Base-by-base conservation (phyloP, 495 filamentous ascomycete genomes). In the Hypoxylon cercidicola region DNA sequence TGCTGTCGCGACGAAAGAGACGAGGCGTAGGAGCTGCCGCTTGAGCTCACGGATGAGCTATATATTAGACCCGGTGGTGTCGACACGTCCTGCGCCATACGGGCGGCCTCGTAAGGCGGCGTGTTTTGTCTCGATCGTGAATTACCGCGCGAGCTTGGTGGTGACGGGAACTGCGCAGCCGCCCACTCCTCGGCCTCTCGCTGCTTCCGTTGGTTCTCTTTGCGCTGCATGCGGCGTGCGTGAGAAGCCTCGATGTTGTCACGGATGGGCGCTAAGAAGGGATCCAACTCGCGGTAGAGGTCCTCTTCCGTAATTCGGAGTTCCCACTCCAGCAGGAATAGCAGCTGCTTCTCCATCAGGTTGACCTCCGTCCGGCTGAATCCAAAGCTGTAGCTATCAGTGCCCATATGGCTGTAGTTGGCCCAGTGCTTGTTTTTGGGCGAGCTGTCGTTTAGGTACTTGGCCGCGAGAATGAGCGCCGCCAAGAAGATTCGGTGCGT, bases 371-470 rank as follows among this genome's bases (percentile, higher is more conserved):
- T 93, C 44, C 93, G 81, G 46, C 88, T 93, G 83, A 98, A 99
- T 62, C 93, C 90, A 74, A 98, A 99, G 55, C 80, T 86, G 45
- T 91, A 90, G 73, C 79, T 90, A 46, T 88, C 89, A 16, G 62
- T 70, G 39, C 59, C 61, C 66, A 88, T 86, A 57, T 95, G 88
- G 50, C 90, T 94, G 82, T 98, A 99, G 59, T 85, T 87, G 23
- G 95, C 93, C 95, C 95, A 99, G 82, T 99, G 95, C 87, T 97
- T 98, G 85, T 99, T 99, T 89, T 98, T 98, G 50, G 96, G 95
- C 21, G 93, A 96, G 47, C 93, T 97, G 78, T 99, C 95, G 77
- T 99, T 97, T 35, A 98, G 84, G 76, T 97, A 99, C 82, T 99
- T 99, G 54, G 95, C 97, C 1, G 93, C 87, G 45, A 97, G 85